Evolutionary conservation across 2,329 filamentous ascomycete genomes (phyloP), one percentile per base, ranked within the genome.

Genomic region (Botryotinia calthae): DNA sequence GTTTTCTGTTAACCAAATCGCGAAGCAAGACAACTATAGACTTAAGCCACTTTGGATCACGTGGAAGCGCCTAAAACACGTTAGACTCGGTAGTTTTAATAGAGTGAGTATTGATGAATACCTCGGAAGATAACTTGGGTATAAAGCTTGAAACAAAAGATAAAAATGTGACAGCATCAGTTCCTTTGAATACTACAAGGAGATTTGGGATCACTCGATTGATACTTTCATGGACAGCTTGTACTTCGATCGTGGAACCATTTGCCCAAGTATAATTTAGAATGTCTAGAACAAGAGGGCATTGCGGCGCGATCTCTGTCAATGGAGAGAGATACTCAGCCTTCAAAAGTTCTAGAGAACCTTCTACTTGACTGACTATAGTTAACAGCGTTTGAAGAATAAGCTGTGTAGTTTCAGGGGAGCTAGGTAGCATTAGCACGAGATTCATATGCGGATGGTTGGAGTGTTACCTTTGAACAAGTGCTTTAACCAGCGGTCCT

Each of bases 81-180:
- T 76, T 72, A 75, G 74, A n/a, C 37, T 51, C 20, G 14, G 14
- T 16, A 22, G 20, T 44, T 28, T 44, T 28, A 34, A 51, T 16
- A 22, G 37, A 34, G 14, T 40, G 31, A 65, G 28, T 44, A 54
- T 56, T 31, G 58, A 10, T 31, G 80, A 84, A 78, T 81, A 89
- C 88, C 74, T 82, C 80, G 20, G 84, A 80, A 34, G 85, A 82
- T 16, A 88, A 81, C 66, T 84, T 85, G 8, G 85, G 83, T 4
- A 91, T 79, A 62, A 89, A 82, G 61, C 82, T 82, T 25, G 84
- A 86, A n/a, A 90, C 76, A 76, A 90, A 90, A 56, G 83, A 83
- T 3, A 91, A 81, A 5, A 91, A 82, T 0, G 87, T 90, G 6
- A 88, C 86, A 7, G 84, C 87, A 78, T 91, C 88, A 16, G 88